Evolutionary conservation across 1,139 yeast genomes (phyloP), one percentile per base, ranked within the genome.

Genomic region (Pichia sp.): DNA sequence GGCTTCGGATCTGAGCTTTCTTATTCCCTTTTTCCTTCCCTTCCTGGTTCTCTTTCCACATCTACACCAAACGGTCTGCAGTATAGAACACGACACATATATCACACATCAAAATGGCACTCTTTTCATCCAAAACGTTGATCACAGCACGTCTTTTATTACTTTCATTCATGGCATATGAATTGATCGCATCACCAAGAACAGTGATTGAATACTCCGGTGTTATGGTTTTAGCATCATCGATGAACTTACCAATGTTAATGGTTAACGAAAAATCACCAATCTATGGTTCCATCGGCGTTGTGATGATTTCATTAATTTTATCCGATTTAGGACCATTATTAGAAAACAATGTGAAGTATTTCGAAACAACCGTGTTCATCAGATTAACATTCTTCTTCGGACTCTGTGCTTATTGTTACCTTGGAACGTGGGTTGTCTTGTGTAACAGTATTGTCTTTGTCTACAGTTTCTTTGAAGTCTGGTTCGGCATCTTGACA

Each of bases 301-400:
- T 81, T 7, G 56, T 78, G 4, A 64, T 83, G 34, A 65, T 67
- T 0, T 54, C 75, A 2, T 55, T 72, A 38, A 79, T 80, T 0
- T 15, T 81, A 4, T 59, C 71, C 24, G 94, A 85, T 60, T 60
- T 83, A 48, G 68, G 81, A 15, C 86, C 89, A 8, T 62, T 82
- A 32, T 47, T 81, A 40, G 84, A 81, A 28, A 75, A 73, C 35
- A 84, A 84, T 53, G 50, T 67, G 24, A 66, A 66, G 15, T 82
- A 77, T 63, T 85, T 88, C 59, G 87, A 84, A 58, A 71, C 83
- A 7, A 64, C 83, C 15, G 83, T 87, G 3, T 95, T 96, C 9
- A 57, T 78, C 11, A 76, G 97, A 59, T 68, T 89, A 47, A 55
- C 76, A 11, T 55, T 74, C 5, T 81, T 73, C 60, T 87, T 90